These are phyloP conservation scores for Russula virescens DNA, from an alignment of 768 basidiomycete genomes.

Conservation along the genomic window DNA sequence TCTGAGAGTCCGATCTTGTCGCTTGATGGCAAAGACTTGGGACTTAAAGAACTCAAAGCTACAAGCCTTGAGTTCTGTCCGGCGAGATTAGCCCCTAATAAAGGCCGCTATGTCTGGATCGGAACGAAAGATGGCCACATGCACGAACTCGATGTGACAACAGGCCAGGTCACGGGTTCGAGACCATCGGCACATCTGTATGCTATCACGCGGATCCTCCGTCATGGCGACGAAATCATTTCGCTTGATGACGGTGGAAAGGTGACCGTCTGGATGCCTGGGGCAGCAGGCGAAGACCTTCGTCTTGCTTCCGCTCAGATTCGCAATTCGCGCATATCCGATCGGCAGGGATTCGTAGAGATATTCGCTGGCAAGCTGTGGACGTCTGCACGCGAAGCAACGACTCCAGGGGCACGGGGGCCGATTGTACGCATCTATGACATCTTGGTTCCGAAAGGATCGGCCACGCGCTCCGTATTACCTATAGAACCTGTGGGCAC, in stretches of 20 bases:
- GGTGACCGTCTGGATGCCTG: conserved; percentile 62
- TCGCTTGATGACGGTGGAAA: conserved; percentile 86
- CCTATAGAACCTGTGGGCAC: conserved; percentile 73
- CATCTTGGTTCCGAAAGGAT: conserved; percentile 54
- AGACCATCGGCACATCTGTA: conserved; percentile 61
- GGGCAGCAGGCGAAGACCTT: conserved; percentile 31
- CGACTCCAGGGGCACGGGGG: conserved; percentile 35
- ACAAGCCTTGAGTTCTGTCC: conserved; percentile 76
- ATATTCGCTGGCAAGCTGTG: conserved; percentile 74
- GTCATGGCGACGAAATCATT: conserved; percentile 65
- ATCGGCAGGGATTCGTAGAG: conserved; percentile 77
- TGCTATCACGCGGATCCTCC: conserved; percentile 66
- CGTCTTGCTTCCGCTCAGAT: conserved; percentile 43
- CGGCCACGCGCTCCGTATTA: conserved; percentile 46
- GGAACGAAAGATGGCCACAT: conserved; percentile 90
- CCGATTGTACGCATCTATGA: conserved; percentile 84
- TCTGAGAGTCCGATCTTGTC: conserved; percentile 42
- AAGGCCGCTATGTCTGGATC: conserved; percentile 69
- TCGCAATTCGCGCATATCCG: conserved; percentile 61
- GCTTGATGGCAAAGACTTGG: conserved; percentile 59
- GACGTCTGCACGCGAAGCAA: conserved; percentile 62
- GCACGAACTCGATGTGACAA: conserved; percentile 71
- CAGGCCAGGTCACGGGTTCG: conserved; percentile 48
- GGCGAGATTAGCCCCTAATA: conserved; percentile 38
- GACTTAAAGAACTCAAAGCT: conserved; percentile 61